Evolutionary conservation across 2,329 filamentous ascomycete species (phyloP), one percentile per base, ranked within the genome.

Genomic region (Diaporthe citri): DNA sequence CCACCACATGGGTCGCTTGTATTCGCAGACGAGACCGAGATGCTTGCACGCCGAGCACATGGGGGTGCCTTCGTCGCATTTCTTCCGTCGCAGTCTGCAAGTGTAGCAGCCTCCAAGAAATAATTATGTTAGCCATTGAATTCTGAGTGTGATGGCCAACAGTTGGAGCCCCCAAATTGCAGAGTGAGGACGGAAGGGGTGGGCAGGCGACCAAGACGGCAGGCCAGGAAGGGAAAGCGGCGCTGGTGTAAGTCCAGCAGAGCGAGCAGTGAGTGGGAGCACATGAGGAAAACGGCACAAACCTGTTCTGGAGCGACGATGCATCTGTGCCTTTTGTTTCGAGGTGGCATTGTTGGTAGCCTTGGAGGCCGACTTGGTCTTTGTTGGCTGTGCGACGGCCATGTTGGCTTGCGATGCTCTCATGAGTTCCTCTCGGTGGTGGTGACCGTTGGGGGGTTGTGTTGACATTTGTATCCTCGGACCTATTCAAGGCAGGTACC

Each of bases 1-100:
- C 97, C 97, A 99, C 97, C 97, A 99, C 86, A 94, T 91, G 51
- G 97, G 97, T 82, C 96, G 89, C 89, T 97, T 98, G 88, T 98
- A 99, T 88, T 98, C 95, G 87, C 97, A 99, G 81, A 90, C 89
- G 74, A 99, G 89, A 72, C 94, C 94, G 74, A 99, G 92, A 81
- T 92, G 89, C 79, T 90, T 92, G 88, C 91, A 93, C 76, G 91
- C 91, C 22, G 90, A 89, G 87, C 91, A 93, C 80, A 87, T 85
- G 71, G 90, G 90, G 51, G 87, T 85, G 77, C 90, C 90, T 83
- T 93, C 91, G 80, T 93, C 91, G 85, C 91, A 93, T 87, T 93
- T 93, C 85, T 93, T 93, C 78, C 91, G 87, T 82, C 91, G 86
- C 80, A 93, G 83, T 83, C 91, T 87, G 87, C 91, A 93, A 72